Evolutionary conservation across 192 early-diverging fungal genomes (phyloP), one percentile per base, ranked within the genome.

Genomic region (Coemansia sp.): DNA sequence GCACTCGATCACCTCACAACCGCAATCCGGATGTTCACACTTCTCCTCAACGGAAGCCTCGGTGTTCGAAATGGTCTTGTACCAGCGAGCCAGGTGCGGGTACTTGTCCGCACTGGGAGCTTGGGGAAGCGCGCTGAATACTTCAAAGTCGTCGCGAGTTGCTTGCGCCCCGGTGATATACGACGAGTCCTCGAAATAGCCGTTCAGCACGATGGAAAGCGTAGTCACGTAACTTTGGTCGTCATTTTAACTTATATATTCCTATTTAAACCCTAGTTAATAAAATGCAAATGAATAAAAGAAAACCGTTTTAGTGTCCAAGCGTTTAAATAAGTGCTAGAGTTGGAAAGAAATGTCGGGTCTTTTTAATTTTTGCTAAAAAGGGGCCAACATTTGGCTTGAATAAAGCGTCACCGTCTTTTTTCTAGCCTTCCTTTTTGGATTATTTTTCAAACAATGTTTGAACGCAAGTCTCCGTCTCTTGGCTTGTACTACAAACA

Each of bases 11-110:
- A 35, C 31, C 31, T 35, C 31, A 35, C 31, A 35, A 1, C 31
- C 31, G 31, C 31, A 35, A 35, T 6, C 31, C 7, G 31, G 31
- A 35, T 35, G 31, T 7, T 35, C 31, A 6, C 31, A 35, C 23
- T 55, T 55, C 9, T 25, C 19, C 51, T 80, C 60, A 31, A 65
- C 79, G 56, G 89, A 85, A 38, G 68, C 62, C 56, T 59, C 62
- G 61, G 72, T 66, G 65, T 53, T 65, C 53, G 64, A 79, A 67
- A 97, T 91, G 87, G 96, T 93, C 72, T 87, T 88, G 88, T 93
- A 97, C 95, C 95, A 97, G 80, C 95, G 90, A 66, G 91, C 87
- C 62, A 89, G 86, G 76, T 97, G 90, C 64, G 92, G 93, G 84
- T 83, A 92, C 59, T 84, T 80, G 56, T 51, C 71, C 65, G 87